Conservation (phyloP, 129 eudicot genomes). For the Tagetes patula region DNA sequence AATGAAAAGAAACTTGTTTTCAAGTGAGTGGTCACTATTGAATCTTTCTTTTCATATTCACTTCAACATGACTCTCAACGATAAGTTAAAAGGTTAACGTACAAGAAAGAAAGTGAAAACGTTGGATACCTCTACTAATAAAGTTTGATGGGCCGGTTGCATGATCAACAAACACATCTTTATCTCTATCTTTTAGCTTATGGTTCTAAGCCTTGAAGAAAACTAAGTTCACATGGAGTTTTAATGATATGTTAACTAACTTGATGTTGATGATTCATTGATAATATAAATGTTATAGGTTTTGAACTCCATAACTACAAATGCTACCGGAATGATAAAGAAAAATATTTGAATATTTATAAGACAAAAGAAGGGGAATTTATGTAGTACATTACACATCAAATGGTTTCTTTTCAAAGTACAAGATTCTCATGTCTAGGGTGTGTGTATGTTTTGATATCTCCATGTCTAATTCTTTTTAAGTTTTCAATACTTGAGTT, state of each 20-base stretch:
- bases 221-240: not conserved
- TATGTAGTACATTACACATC: constrained; percentile 38
- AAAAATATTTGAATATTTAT: constrained; percentile 2
- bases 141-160: not conserved
- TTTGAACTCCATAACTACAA: not conserved
- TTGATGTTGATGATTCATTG: not conserved
- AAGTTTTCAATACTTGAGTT: constrained; percentile 35
- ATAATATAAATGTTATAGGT: not conserved
- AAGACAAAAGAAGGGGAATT: constrained; percentile 29
- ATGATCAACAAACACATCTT: not conserved
- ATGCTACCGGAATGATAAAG: not conserved
- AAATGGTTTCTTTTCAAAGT: constrained; percentile 49
- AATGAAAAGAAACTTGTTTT: not conserved
- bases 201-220: not conserved
- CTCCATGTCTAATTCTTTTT: constrained; percentile 26
- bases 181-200: not conserved
- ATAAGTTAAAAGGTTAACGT: not conserved
- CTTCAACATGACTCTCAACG: not conserved
- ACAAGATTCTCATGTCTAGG: constrained; percentile 51
- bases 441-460: constrained; percentile 34
- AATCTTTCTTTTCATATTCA: not conserved
- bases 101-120: not conserved
- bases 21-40: not conserved
- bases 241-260: not conserved
- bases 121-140: not conserved